These are phyloP conservation scores for Pleurotus ostreatus DNA, from an alignment of 768 basidiomycete genomes.

Conservation along the genomic window DNA sequence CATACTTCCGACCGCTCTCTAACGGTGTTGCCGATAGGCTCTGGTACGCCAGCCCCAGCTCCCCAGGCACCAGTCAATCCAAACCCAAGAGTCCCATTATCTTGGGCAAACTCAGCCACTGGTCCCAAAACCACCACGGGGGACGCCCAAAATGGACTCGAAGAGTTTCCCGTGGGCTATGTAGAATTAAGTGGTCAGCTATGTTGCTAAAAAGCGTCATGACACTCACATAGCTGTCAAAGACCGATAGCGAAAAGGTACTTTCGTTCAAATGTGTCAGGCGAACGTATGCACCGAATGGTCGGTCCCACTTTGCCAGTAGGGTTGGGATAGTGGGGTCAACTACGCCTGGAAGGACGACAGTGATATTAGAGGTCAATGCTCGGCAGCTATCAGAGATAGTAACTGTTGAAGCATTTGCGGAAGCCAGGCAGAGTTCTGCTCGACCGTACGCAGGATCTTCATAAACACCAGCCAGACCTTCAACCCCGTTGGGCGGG, in stretches of 20 bases:
- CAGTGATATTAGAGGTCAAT: conserved; percentile 14
- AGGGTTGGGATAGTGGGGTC: conserved; percentile 19
- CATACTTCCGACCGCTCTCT: conserved; percentile 22
- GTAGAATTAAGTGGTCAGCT: not conserved
- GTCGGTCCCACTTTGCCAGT: conserved; percentile 16
- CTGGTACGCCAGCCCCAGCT: conserved; percentile 13
- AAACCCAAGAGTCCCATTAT: conserved; percentile 12
- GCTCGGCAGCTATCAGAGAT: conserved; percentile 13
- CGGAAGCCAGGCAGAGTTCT: conserved; percentile 11
- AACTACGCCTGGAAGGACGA: conserved; percentile 17
- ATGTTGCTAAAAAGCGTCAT: not conserved
- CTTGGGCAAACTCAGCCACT: conserved; percentile 14
- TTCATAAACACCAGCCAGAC: conserved; percentile 10
- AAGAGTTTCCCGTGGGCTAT: conserved; percentile 16
- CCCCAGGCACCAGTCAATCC: conserved; percentile 18
- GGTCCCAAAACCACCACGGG: conserved; percentile 1
- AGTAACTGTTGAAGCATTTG: not conserved
- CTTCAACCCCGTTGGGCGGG: conserved; percentile 6
- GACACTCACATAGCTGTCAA: conserved; percentile 16
- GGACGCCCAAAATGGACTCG: conserved; percentile 18
- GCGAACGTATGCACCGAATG: conserved; percentile 15
- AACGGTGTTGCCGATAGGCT: conserved; percentile 13
- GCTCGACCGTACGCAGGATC: conserved; percentile 11
- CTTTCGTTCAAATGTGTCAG: conserved; percentile 21
- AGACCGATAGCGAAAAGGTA: conserved; percentile 15